Evolutionary conservation across 1,284 basidiomycete genomes (phyloP), one percentile per base, ranked within the genome.

Genomic region (Ustilago cynodontis): DNA sequence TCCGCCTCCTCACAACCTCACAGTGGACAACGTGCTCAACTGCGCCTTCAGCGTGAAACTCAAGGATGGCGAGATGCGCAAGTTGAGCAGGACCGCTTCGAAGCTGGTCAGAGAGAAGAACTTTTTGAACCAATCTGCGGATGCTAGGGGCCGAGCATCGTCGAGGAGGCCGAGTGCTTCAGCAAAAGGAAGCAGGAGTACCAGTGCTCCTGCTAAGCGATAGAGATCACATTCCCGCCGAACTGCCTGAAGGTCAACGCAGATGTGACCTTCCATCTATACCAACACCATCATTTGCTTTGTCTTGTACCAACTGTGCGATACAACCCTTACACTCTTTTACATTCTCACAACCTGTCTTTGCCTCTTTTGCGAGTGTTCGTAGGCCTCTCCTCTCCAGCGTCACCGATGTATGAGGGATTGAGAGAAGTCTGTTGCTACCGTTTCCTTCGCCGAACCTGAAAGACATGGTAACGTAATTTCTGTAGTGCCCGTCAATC

Each of bases 1-100:
- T 86, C 37, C 92, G 90, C 1, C 89, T 71, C 65, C 70, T 28
- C 63, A 65, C 29, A 62, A 73, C 64, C 37, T 86, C 73, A 78
- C 83, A 33, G 81, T 82, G 18, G 85, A 87, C 26, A 88, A 89
- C 1, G 89, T 94, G 73, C 86, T 94, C 37, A 87, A 89, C 18
- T 88, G 91, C 9, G 90, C 90, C 0, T 87, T 90, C 22, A 88
- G 89, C 5, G 88, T 92, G 78, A 93, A 92, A 85, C 86, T 94
- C 62, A 93, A 92, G 82, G 93, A 94, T 75, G 93, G 94, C 65
- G 93, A 93, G 71, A 80, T 94, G 31, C 88, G 90, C 29, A 94
- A 93, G 83, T 90, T 92, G 78, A 72, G 68, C 57, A 59, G 82
- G 24, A 78, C 77, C 5, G 82, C 82, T 20, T 77, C 72, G 57